Percentiles rank a stretch among this genome's conserved stretches.
phyloP scores from a whole-genome alignment of 2,329 filamentous ascomycete species.

The Claviceps monticola region DNA sequence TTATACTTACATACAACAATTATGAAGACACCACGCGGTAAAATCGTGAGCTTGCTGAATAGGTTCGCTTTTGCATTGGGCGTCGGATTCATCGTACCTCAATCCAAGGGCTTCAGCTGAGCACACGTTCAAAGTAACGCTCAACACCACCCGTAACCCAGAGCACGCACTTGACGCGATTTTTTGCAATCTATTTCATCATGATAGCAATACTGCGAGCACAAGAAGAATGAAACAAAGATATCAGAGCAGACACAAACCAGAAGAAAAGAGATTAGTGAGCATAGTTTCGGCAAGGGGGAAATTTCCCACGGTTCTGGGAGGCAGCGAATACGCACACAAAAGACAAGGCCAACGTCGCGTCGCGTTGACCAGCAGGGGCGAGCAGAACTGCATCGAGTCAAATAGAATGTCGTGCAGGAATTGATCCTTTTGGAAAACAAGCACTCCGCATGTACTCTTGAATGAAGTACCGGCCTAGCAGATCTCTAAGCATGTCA shows the following conservation, averaged over 20 bases:
- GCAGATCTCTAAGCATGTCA: too few species aligned
- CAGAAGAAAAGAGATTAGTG: neutral
- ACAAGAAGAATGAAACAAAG: neutral
- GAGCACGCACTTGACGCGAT: constrained; percentile 14
- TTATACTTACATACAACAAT: neutral
- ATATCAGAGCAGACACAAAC: neutral
- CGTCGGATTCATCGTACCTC: neutral
- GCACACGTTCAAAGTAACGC: neutral
- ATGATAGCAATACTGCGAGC: neutral
- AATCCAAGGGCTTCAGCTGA: neutral
- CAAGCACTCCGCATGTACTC: neutral
- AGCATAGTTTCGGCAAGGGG: neutral
- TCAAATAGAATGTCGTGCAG: neutral
- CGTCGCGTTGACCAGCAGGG: neutral
- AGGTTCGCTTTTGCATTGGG: neutral
- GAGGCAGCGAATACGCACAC: constrained; percentile 8
- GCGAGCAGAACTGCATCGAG: neutral
- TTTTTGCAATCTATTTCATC: constrained; percentile 9
- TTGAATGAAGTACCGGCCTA: neutral
- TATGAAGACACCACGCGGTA: neutral
- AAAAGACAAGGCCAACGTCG: constrained; percentile 1
- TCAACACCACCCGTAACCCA: constrained; percentile 15
- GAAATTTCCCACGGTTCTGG: neutral
- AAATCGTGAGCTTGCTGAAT: neutral
- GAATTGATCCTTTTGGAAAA: constrained; percentile 1